phyloP scores from a whole-genome alignment of 1,284 basidiomycete genomes.

The Pseudozyma sp. region DNA sequence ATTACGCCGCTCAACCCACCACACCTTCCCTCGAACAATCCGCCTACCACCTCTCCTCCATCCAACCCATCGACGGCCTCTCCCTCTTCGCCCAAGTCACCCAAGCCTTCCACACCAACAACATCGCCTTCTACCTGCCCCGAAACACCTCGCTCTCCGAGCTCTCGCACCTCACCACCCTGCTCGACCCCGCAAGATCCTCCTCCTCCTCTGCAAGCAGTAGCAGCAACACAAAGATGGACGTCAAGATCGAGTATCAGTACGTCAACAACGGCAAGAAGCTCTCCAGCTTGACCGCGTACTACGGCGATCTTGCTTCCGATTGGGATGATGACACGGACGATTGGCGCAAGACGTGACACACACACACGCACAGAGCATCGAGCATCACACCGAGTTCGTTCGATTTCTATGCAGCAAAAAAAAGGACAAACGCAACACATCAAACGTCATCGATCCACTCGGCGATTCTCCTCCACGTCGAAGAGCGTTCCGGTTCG shows the following conservation, averaged over 20 bases:
- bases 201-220: constrained; percentile 16
- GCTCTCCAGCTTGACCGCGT: constrained; percentile 76
- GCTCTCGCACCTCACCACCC: constrained; percentile 74
- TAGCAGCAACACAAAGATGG: background rate
- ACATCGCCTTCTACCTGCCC: constrained; percentile 84
- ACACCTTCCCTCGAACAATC: background rate
- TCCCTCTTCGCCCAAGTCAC: constrained; percentile 75
- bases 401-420: background rate
- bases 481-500: constrained; percentile 55
- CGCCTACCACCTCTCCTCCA: constrained; percentile 67
- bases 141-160: constrained; percentile 83
- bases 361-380: background rate
- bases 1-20: constrained; percentile 34
- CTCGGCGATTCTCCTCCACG: constrained; percentile 55
- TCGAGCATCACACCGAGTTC: background rate
- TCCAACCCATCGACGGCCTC: constrained; percentile 81
- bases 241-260: constrained; percentile 84
- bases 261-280: constrained; percentile 80
- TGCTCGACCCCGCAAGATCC: background rate
- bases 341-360: constrained; percentile 22
- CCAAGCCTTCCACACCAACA: constrained; percentile 21
- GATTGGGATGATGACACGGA: constrained; percentile 47
- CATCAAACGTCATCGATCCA: constrained; percentile 52
- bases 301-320: constrained; percentile 71
- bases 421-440: background rate